Base-by-base conservation (phyloP, 192 early-diverging fungal genomes). In the Gryganskiella cystojenkinii region DNA sequence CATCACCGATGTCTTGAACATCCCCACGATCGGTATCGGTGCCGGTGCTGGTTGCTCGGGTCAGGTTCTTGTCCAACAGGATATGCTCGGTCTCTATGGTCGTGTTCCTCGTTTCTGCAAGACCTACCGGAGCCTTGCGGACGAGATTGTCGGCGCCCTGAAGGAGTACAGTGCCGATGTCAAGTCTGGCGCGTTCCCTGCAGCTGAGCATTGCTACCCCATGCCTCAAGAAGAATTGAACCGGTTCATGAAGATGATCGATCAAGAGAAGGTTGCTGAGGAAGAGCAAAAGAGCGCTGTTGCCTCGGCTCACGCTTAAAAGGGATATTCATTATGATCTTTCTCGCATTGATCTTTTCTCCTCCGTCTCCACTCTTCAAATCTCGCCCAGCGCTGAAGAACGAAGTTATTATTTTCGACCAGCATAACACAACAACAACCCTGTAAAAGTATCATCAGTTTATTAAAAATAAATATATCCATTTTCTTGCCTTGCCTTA, bases 1-100 rank as follows among this genome's bases (percentile, higher is more conserved):
- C 37, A 90, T 98, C 53, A 99, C 97, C 1, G 67, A 88, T 24
- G 67, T 86, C 40, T 79, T 99, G 30, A 56, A 55, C 3, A 89
- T 98, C 40, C 97, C 97, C 9, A 99, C 97, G 10, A 98, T 99
- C 64, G 98, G 98, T 14, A 99, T 99, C 71, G 98, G 98, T 45
- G 96, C 98, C 8, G 97, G 97, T 9, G 61, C 86, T 15, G 81
- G 87, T 0, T 93, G 91, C 14, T 96, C 94, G 20, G 98, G 98
- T 19, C 98, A 99, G 80, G 97, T 98, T 35, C 82, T 99, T 45
- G 97, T 99, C 24, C 85, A 90, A 59, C 85, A 93, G 67, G 98
- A 99, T 71, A 92, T 93, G 85, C 67, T 98, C 24, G 97, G 98
- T 19, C 82, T 95, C 40, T 99, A 95, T 84, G 96, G 96, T 71